Evolutionary conservation across 306 rosid genomes (phyloP), one percentile per base, ranked within the genome.

Genomic region (Medicago ruthenica): DNA sequence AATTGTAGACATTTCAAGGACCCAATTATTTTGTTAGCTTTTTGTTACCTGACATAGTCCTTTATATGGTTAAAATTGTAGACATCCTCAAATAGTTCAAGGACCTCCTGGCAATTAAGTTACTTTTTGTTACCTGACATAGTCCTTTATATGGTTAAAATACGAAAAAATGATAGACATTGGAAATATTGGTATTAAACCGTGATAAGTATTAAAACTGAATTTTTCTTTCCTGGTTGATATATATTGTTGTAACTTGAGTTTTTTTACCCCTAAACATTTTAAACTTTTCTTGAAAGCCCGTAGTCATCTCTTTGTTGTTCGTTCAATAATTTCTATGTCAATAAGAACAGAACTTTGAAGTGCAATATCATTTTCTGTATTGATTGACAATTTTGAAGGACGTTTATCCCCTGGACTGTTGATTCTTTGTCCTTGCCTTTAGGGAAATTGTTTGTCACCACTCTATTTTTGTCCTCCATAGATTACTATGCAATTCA

Each of bases 321-420:
- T 16, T 59, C 27, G 5, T 14, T 50, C 27, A 64, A 50, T 47
- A 20, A 20, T 75, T 50, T 53, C 3, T 71, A 18, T 54, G 66
- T 37, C 62, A 37, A 51, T 34, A 13, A 63, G 58, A 34, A 76
- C 73, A 50, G 42, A 20, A 21, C 36, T 9, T 47, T 60, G 47
- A 61, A 61, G 21, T 15, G 6, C 9, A 14, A 39, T 65, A 15
- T 53, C 20, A 66, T 40, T 39, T 75, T 51, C 6, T 51, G 1
- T 21, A 36, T 37, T 50, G 27, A 67, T 67, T 54, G 54, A 58
- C 67, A 47, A 70, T 57, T 7, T 59, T 77, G 76, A 69, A 58
- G 16, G 39, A 59, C 61, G 58, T 14, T 18, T 48, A 48, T 70
- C 24, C 20, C 14, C 1, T 18, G 14, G 20, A 51, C 24, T 65